Conservation (phyloP, 176 grass and related monocot species). For the Paspalum notatum region DNA sequence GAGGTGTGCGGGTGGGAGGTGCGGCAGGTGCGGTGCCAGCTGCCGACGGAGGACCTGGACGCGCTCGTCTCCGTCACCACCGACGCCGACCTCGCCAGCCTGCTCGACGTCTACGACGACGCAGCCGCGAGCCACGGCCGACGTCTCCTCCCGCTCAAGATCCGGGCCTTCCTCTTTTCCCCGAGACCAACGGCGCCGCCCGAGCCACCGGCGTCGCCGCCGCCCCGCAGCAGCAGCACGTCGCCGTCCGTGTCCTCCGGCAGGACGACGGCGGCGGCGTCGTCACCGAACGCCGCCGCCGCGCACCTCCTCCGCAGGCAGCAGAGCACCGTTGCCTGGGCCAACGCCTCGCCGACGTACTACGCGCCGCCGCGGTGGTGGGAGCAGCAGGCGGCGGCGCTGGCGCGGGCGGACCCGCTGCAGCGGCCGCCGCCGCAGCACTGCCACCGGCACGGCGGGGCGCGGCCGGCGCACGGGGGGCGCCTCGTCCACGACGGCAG, state of each 20-base stretch:
- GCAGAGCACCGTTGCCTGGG: neutral
- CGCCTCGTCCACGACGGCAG: slow-evolving; percentile 51
- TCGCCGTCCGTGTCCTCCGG: neutral
- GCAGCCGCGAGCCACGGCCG: slow-evolving; percentile 43
- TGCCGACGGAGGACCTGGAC: slow-evolving; percentile 86
- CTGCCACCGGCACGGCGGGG: slow-evolving; percentile 1
- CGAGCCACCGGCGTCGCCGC: neutral
- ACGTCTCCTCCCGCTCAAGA: slow-evolving; percentile 48
- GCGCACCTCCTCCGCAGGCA: neutral
- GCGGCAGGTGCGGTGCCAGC: slow-evolving; percentile 65
- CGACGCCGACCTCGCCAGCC: slow-evolving; percentile 67
- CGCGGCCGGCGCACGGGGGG: neutral
- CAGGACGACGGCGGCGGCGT: neutral
- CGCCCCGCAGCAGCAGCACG: neutral
- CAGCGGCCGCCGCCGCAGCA: neutral
- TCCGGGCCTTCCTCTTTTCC: slow-evolving; percentile 74
- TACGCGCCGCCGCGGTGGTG: slow-evolving; percentile 22
- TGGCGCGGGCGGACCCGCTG: neutral
- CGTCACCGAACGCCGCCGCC: neutral
- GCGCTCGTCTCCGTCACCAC: slow-evolving; percentile 75
- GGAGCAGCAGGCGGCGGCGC: slow-evolving; percentile 25
- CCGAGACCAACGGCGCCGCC: neutral
- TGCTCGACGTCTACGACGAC: slow-evolving; percentile 71
- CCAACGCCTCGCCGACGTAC: neutral
- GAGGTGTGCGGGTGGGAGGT: slow-evolving; percentile 65